phyloP scores from a whole-genome alignment of 768 basidiomycete genomes.

The Arthromyces matolae region DNA sequence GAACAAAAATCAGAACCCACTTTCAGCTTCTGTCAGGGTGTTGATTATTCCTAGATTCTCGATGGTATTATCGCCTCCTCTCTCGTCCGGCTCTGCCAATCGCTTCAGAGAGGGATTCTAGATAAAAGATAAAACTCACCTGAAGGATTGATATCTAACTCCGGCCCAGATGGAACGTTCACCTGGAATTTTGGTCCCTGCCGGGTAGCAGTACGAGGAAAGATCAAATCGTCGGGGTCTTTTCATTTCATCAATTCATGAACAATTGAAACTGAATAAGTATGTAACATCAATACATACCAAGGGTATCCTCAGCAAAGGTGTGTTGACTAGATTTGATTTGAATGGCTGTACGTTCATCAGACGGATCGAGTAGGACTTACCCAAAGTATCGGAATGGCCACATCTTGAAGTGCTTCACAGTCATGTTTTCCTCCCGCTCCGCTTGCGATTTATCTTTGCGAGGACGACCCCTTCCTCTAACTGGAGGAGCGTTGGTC shows the following conservation, averaged over 20 bases:
- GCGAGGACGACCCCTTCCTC: conserved; percentile 72
- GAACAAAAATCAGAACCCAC: too few species aligned
- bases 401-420: conserved; percentile 89
- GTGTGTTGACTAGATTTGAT: conserved; percentile 67
- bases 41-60: conserved; percentile 68
- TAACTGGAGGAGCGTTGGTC: conserved; percentile 67
- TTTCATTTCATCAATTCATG: too few species aligned
- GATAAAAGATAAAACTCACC: conserved; percentile 26
- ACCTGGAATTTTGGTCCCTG: conserved; percentile 86
- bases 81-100: conserved; percentile 55
- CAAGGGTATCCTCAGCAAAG: conserved; percentile 86
- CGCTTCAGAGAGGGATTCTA: neutral
- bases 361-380: conserved; percentile 25
- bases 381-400: conserved; percentile 97
- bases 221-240: conserved; percentile 97
- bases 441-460: conserved; percentile 73
- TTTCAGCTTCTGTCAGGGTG: conserved; percentile 61
- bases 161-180: conserved; percentile 45
- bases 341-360: conserved; percentile 1
- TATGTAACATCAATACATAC: too few species aligned
- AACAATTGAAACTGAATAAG: too few species aligned
- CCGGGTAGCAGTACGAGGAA: conserved; percentile 90
- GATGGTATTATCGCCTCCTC: conserved; percentile 67
- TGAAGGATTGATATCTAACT: conserved; percentile 35
- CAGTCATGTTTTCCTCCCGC: conserved; percentile 69